Evolutionary conservation across 345 rosid genomes (phyloP).

Genomic region (Anastatica hierochuntica): DNA sequence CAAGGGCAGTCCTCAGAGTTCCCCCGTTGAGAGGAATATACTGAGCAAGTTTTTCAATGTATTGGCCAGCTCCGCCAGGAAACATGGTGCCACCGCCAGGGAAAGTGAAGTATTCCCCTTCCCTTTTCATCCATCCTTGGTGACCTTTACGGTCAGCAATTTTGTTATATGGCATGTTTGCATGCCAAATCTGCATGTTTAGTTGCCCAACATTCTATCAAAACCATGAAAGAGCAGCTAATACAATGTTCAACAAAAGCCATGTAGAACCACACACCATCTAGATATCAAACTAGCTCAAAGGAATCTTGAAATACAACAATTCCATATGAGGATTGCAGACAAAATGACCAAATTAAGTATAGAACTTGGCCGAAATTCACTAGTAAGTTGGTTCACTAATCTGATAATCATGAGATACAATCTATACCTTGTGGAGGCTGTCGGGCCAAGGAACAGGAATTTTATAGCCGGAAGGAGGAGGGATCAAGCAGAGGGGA

Average conservation of each 20-base stretch:
- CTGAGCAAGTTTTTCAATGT: conserved; percentile 77
- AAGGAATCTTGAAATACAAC: no score
- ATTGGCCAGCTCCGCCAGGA: conserved; percentile 82
- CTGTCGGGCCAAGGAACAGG: conserved; percentile 90
- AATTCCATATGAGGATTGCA: no score
- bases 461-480: conserved; percentile 65
- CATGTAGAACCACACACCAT: no score
- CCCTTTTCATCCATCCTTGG: conserved; percentile 98
- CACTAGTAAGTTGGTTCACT: no score
- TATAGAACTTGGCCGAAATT: no score
- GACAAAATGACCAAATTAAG: no score
- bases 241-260: no score
- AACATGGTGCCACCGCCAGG: conserved; percentile 99
- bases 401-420: no score
- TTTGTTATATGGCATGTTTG: conserved; percentile 91
- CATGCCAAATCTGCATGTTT: conserved; percentile 69
- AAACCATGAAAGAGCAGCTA: no score
- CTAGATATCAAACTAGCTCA: no score
- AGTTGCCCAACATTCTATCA: neutral
- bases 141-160: conserved; percentile 97
- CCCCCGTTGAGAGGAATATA: conserved; percentile 68
- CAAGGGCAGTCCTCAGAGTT: conserved; percentile 85
- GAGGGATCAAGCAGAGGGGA: conserved; percentile 86
- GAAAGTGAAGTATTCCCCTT: conserved; percentile 69
- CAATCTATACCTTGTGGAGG: conserved; percentile 57